These are phyloP conservation scores for Linanthus parryae DNA, from an alignment of 148 eudicot species.

Conservation along the genomic window DNA sequence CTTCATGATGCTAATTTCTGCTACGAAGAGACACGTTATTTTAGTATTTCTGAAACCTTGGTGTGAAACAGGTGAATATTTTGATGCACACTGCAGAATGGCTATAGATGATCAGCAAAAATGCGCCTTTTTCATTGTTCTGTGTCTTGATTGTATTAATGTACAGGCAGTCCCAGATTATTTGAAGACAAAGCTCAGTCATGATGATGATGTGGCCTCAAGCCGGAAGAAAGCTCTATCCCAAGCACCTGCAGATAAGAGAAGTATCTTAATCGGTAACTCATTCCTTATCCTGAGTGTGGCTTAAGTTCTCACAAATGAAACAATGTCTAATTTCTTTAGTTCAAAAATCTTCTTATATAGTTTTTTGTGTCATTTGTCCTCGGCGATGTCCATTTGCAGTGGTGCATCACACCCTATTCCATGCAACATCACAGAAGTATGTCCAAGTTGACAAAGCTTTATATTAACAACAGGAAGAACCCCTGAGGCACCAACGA, in stretches of 20 bases:
- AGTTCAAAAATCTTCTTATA: not conserved
- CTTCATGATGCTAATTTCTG: no score
- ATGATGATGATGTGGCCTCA: constrained; percentile 75
- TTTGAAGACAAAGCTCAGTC: constrained; percentile 83
- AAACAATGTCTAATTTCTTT: not conserved
- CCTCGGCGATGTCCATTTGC: no score
- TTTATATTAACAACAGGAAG: constrained; percentile 52
- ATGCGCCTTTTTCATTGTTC: constrained; percentile 10
- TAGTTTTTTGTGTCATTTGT: not conserved
- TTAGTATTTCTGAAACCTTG: no score
- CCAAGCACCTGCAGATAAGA: constrained; percentile 85
- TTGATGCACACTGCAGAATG: constrained; percentile 67
- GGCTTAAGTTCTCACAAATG: not conserved
- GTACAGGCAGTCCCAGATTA: constrained; percentile 89
- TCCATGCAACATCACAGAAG: constrained; percentile 61
- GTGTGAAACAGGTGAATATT: constrained; percentile 76
- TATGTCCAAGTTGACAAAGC: constrained; percentile 67
- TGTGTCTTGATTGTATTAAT: constrained; percentile 16
- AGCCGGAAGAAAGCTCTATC: constrained; percentile 97
- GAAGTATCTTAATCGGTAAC: constrained; percentile 76
- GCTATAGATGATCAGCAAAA: no score
- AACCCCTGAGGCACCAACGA: constrained; percentile 72
- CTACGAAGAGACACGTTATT: no score
- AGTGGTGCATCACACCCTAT: constrained; percentile 57
- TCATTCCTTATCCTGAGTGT: not conserved